Evolutionary conservation across 2,329 filamentous ascomycete species (phyloP).

Genomic region (Fusarium pseudograminearum): DNA sequence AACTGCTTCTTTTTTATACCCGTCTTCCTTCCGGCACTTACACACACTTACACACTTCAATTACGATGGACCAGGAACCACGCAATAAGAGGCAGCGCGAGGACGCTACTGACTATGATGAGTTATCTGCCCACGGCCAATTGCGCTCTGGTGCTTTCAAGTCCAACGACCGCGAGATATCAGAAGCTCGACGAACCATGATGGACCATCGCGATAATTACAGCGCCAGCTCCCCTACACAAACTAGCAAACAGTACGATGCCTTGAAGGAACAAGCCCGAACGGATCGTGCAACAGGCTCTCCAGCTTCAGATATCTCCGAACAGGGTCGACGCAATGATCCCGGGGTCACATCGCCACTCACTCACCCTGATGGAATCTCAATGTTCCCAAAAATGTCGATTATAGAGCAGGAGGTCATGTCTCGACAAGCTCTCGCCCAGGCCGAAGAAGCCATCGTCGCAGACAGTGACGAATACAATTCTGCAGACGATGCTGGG

Average conservation of each 20-base stretch:
- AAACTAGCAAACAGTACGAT: constrained; percentile 6
- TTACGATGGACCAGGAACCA: constrained; percentile 25
- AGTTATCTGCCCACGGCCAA: not conserved
- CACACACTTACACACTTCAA: constrained; percentile 1
- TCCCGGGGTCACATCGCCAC: constrained; percentile 46
- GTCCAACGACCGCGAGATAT: not conserved
- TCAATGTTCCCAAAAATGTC: constrained; percentile 55
- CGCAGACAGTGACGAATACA: constrained; percentile 51
- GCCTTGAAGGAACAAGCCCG: constrained; percentile 8
- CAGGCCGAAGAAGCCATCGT: constrained; percentile 55
- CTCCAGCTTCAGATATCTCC: constrained; percentile 2
- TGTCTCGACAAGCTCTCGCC: constrained; percentile 53
- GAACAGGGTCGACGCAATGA: constrained; percentile 27
- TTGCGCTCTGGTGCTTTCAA: constrained; percentile 1
- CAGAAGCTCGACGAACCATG: not conserved
- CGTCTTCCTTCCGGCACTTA: constrained; percentile 29
- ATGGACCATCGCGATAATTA: not conserved
- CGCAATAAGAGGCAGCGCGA: constrained; percentile 18
- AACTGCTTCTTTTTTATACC: constrained; percentile 25
- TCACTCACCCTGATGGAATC: constrained; percentile 55
- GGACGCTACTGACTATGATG: constrained; percentile 15
- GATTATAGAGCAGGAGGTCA: constrained; percentile 51
- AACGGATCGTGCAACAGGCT: constrained; percentile 9
- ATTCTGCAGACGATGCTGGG: constrained; percentile 46
- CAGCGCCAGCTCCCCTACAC: not conserved